Evolutionary conservation across 495 filamentous ascomycete genomes (phyloP), one percentile per base, ranked within the genome.

Genomic region (Penicillium taxi): DNA sequence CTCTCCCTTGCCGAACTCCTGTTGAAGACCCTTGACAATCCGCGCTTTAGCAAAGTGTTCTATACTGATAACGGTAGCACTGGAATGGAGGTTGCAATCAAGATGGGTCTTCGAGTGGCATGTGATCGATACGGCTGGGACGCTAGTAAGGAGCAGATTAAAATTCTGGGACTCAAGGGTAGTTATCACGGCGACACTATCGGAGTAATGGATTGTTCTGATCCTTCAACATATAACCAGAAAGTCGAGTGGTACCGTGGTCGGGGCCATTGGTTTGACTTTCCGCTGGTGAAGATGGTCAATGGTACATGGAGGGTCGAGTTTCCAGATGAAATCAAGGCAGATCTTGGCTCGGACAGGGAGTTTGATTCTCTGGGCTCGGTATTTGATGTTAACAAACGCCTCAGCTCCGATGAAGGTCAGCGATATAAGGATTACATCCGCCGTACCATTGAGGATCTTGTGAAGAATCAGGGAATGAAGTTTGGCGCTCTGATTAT

Each of bases 171-270:
- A 6, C 57, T 89, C 14, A 81, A 81, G 50, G 81, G 79, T 1
- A 79, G 78, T 41, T 89, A 89, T 47, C 84, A 89, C 49, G 84
- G 84, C 1, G 84, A 89, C 48, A 87, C 83, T 0, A 82, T 89
- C 14, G 84, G 83, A 3, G 80, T 80, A 0, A 89, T 89, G 84
- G 81, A 88, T 45, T 79, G 73, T 37, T 74, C 79, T 2, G 81
- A 86, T 54, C 84, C 84, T 2, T 75, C 73, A 4, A 74, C 69
- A 0, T 89, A 60, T 40, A 88, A 88, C 42, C 64, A 82, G 43
- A 81, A 82, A 49, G 80, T 86, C 0, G 80, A 84, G 42, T 89
- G 84, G 84, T 88, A 89, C 56, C 66, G 70, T 28, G 81, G 80
- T 0, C 69, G 73, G 5, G 84, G 84, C 0, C 69, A 77, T 45